Base-by-base conservation (phyloP, 2,329 filamentous ascomycete genomes). In the Penicillium sclerotiorum region DNA sequence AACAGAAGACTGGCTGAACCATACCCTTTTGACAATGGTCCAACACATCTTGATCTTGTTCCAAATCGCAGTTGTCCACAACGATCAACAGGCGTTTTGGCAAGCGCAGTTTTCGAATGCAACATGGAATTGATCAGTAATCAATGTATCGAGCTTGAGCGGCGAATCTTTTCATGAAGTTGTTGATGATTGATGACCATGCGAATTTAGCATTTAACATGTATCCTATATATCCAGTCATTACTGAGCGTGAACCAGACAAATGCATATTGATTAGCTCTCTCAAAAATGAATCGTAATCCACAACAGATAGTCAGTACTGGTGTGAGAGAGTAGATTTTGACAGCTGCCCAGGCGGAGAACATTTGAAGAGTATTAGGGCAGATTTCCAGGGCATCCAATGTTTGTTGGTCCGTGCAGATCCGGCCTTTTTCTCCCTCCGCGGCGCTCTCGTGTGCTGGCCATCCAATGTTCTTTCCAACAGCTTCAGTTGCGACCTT, bases 341-440 rank as follows among this genome's bases (percentile, higher is more conserved):
- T 28, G 25, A 28, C 25, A 3, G 2, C 13, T 28, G 25, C 25
- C 13, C 25, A 28, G 25, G 9, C 13, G 25, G 25, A 28, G 25
- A 28, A 28, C 25, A 28, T 28, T 7, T 28, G 25, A 4, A 8
- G 13, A 7, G 25, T 28, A 28, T 55, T 60, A 62, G 59, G 60
- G 57, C 63, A 59, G 44, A 12, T 8, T 47, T 45, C 37, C 13
- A 47, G 61, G 64, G 64, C 58, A n/a, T n/a, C n/a, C n/a, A n/a
- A n/a, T n/a, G n/a, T n/a, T 60, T 55, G 23, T 27, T 59, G 64
- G 64, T 52, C 65, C 65, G 66, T 68, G 66, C 66, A 53, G 42
- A 36, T 37, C 52, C 53, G 28, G 50, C 53, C 52, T 53, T 62
- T 62, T 67, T 59, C 56, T 39, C 22, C 45, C 52, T 28, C 38